Percentiles rank a stretch among this genome's conserved stretches.
phyloP scores from a whole-genome alignment of 441 rosid species.

The Bocquillonia castaneifolia region DNA sequence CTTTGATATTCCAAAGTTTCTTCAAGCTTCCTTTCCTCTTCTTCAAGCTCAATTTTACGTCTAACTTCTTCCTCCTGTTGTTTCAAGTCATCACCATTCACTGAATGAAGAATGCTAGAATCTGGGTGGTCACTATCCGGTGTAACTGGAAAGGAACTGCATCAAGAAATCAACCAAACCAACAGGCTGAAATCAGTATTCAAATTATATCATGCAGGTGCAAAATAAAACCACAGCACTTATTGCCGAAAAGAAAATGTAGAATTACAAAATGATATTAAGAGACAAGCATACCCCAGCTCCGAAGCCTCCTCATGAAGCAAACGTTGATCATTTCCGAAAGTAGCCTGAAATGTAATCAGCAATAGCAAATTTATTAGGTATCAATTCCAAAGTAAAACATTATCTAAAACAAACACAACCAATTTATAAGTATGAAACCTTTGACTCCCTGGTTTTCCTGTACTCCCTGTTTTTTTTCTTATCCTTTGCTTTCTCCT shows the following conservation, averaged over 20 bases:
- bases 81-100: conserved; percentile 44
- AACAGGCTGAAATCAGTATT: conserved; percentile 10
- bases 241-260: conserved; percentile 8
- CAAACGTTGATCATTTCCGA: conserved; percentile 42
- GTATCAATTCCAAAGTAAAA: conserved; percentile 7
- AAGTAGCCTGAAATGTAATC: conserved; percentile 40
- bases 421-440: conserved; percentile 27
- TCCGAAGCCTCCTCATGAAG: conserved; percentile 44
- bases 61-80: conserved; percentile 69
- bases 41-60: conserved; percentile 74
- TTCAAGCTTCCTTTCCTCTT: conserved; percentile 84
- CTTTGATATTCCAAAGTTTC: conserved; percentile 85
- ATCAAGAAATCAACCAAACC: conserved; percentile 27
- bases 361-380: conserved; percentile 9
- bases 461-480: conserved; percentile 65
- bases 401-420: neutral
- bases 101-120: conserved; percentile 36
- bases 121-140: conserved; percentile 48
- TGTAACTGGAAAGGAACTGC: conserved; percentile 59
- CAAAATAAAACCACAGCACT: conserved; percentile 16
- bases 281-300: conserved; percentile 42
- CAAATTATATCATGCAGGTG: neutral
- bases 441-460: conserved; percentile 75
- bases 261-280: conserved; percentile 15
- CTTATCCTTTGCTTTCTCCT: conserved; percentile 81